Conservation (phyloP, 2,329 filamentous ascomycete species). For the Ophiostoma sp. region DNA sequence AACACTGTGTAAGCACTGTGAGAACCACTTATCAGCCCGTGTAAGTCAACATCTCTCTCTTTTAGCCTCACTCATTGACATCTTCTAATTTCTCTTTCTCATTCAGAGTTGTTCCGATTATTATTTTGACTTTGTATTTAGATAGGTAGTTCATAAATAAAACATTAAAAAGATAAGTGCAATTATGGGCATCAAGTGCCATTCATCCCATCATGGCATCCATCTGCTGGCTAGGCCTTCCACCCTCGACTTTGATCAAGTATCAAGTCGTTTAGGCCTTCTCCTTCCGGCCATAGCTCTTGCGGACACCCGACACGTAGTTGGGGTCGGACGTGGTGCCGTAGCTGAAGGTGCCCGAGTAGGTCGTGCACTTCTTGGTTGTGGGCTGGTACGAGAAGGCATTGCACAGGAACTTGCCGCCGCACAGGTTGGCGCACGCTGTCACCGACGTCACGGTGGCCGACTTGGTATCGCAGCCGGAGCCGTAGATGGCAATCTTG, state of each 20-base stretch:
- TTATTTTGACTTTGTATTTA: not conserved
- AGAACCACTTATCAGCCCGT: slow-evolving; percentile 14
- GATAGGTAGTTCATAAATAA: not conserved
- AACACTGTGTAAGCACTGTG: slow-evolving; percentile 16
- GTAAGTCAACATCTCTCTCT: slow-evolving; percentile 9
- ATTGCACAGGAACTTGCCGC: slow-evolving; percentile 17
- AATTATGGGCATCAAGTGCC: not conserved
- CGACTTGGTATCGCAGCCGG: not conserved
- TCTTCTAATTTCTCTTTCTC: not conserved
- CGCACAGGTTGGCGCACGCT: slow-evolving; percentile 15
- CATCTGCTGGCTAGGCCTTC: not conserved
- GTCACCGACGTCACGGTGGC: not conserved
- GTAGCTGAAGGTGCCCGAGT: not conserved
- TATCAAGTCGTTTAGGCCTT: not conserved
- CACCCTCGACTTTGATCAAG: not conserved
- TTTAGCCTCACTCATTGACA: not conserved
- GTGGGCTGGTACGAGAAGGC: slow-evolving; percentile 17
- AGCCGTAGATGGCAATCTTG: not conserved
- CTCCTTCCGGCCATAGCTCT: not conserved
- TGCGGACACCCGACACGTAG: slow-evolving; percentile 13
- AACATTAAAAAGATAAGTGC: not conserved
- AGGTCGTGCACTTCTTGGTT: slow-evolving; percentile 19
- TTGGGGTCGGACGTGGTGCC: not conserved
- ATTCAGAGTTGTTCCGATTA: too few relatives aligned
- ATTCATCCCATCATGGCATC: not conserved